Percentiles rank a stretch among this genome's conserved stretches.
Conservation (phyloP, 1,139 yeast genomes). For the Diutina scorzettiae region DNA sequence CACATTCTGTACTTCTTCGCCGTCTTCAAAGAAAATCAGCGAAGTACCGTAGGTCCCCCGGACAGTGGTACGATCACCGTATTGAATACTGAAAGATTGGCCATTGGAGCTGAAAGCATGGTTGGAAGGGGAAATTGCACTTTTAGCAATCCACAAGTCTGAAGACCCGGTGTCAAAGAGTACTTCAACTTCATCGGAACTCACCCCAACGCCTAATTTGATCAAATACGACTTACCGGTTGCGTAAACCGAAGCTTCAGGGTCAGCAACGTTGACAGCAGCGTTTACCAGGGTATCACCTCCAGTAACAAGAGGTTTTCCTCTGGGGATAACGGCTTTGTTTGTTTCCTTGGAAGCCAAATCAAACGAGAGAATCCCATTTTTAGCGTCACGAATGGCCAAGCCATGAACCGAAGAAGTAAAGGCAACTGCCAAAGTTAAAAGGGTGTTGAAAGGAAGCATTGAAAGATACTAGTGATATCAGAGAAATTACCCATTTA, state of each 20-base stretch:
- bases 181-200: slow-evolving; percentile 37
- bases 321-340: neutral
- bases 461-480: too few species aligned
- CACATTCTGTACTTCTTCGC: slow-evolving; percentile 7
- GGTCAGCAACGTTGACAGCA: too few species aligned
- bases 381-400: neutral
- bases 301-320: neutral
- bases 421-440: neutral
- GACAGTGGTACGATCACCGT: slow-evolving; percentile 7
- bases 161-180: slow-evolving; percentile 15
- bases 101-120: neutral
- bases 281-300: too few species aligned
- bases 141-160: slow-evolving; percentile 9
- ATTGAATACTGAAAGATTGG: slow-evolving; percentile 7
- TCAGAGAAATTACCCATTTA: too few species aligned
- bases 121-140: neutral
- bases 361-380: neutral
- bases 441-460: neutral
- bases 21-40: slow-evolving; percentile 4
- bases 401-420: neutral
- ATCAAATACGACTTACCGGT: neutral
- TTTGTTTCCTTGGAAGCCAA: neutral
- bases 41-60: slow-evolving; percentile 8
- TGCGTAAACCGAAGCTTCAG: neutral
- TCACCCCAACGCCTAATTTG: slow-evolving; percentile 31